phyloP scores from a whole-genome alignment of 1,139 yeast genomes.

The Candida sojae region DNA sequence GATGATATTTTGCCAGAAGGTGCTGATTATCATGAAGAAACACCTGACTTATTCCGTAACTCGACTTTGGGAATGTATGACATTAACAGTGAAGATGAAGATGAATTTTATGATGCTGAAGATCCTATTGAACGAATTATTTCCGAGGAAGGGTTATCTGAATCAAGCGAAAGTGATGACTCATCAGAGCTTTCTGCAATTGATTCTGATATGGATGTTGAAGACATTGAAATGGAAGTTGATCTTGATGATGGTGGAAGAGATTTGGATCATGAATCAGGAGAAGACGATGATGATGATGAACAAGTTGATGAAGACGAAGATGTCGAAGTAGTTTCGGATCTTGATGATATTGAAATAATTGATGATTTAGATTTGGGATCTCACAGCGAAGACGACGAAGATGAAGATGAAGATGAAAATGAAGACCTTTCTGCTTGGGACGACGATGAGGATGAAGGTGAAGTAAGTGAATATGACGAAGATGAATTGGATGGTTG shows the following conservation, averaged over 20 bases:
- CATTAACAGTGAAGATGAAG: constrained; percentile 60
- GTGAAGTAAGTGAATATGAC: constrained; percentile 35
- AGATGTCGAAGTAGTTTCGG: constrained; percentile 17
- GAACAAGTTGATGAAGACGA: constrained; percentile 15
- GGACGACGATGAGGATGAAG: constrained; percentile 18
- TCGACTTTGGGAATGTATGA: constrained; percentile 95
- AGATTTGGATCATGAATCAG: constrained; percentile 14
- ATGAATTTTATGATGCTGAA: constrained; percentile 21
- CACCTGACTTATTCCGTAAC: constrained; percentile 81
- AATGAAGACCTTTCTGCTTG: constrained; percentile 14
- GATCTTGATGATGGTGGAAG: constrained; percentile 14
- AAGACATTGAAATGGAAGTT: constrained; percentile 19
- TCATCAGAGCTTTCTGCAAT: constrained; percentile 28
- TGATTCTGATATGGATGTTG: constrained; percentile 26
- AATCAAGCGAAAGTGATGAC: constrained; percentile 18
- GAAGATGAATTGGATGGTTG: constrained; percentile 47
- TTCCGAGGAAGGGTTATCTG: constrained; percentile 33
- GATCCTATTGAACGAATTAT: constrained; percentile 35
- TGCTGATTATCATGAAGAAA: constrained; percentile 71
- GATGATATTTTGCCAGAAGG: constrained; percentile 58
- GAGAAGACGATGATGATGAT: constrained; percentile 18
- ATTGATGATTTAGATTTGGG: constrained; percentile 44
- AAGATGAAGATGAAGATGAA: constrained; percentile 31
- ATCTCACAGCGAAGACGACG: constrained; percentile 28
- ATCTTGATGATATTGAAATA: constrained; percentile 39